Conservation (phyloP, 495 filamentous ascomycete species). For the Podospora pseudocomata region DNA sequence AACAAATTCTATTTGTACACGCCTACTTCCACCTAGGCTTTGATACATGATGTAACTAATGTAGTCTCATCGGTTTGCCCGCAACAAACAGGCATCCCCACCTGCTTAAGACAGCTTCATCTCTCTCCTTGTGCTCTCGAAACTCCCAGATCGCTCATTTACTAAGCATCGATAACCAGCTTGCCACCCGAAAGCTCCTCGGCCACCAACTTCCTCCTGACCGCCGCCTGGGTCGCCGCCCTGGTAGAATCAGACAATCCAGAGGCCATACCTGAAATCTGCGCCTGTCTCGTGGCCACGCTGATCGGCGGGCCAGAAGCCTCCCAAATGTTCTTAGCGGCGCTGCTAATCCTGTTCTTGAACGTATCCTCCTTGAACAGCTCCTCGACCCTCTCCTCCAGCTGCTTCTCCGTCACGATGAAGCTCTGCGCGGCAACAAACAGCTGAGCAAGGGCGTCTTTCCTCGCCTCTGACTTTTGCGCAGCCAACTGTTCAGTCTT, state of each 20-base stretch:
- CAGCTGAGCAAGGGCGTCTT: conserved; percentile 45
- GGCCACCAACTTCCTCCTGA: conserved; percentile 43
- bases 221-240: conserved; percentile 22
- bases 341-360: conserved; percentile 14
- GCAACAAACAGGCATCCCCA: background rate
- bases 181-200: conserved; percentile 51
- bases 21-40: conserved; percentile 10
- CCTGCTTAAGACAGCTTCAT: background rate
- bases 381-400: conserved; percentile 35
- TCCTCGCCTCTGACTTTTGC: conserved; percentile 37
- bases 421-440: conserved; percentile 47
- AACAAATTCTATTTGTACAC: conserved; percentile 30
- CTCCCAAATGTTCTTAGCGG: conserved; percentile 43
- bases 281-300: conserved; percentile 29
- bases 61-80: background rate
- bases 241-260: conserved; percentile 18
- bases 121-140: background rate
- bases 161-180: conserved; percentile 26
- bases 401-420: conserved; percentile 44
- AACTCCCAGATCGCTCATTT: background rate
- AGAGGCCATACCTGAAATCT: conserved; percentile 23
- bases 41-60: conserved; percentile 12
- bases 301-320: conserved; percentile 28
- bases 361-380: conserved; percentile 34
- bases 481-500: conserved; percentile 21